phyloP scores from a whole-genome alignment of 2,329 filamentous ascomycete genomes.

The Colletotrichum tanaceti region DNA sequence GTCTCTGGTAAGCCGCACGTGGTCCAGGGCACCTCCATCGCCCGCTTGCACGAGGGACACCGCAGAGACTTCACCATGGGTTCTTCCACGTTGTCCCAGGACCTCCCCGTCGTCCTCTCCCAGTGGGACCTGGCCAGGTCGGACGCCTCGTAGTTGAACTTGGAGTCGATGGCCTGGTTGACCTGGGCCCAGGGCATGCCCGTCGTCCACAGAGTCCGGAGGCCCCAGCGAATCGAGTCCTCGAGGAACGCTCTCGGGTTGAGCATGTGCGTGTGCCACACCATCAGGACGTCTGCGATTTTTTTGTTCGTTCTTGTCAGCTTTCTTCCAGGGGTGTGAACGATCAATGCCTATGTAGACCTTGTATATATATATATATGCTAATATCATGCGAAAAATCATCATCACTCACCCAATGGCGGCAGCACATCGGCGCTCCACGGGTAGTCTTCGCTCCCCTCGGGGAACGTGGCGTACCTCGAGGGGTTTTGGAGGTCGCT shows the following conservation, averaged over 20 bases:
- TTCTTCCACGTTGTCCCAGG: slow-evolving; percentile 72
- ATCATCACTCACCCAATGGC: slow-evolving; percentile 64
- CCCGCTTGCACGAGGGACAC: slow-evolving; percentile 66
- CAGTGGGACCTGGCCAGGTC: slow-evolving; percentile 60
- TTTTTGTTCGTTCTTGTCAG: too few species aligned
- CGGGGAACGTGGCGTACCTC: slow-evolving; percentile 51
- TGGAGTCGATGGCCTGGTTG: slow-evolving; percentile 66
- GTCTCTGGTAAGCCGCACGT: slow-evolving; percentile 53
- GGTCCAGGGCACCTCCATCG: slow-evolving; percentile 69
- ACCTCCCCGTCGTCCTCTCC: slow-evolving; percentile 57
- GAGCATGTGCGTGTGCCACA: slow-evolving; percentile 83
- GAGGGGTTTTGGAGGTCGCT: slow-evolving; percentile 25
- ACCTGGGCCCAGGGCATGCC: slow-evolving; percentile 75
- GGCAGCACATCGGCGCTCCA: slow-evolving; percentile 62
- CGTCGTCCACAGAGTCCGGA: slow-evolving; percentile 67
- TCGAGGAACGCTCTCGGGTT: slow-evolving; percentile 81
- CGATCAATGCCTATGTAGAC: too few species aligned
- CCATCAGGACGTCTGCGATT: slow-evolving; percentile 75
- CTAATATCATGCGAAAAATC: slow-evolving; percentile 14
- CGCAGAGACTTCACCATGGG: slow-evolving; percentile 57
- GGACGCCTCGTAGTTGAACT: slow-evolving; percentile 67
- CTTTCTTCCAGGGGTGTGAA: too few species aligned
- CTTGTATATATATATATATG: too few species aligned
- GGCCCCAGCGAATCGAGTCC: slow-evolving; percentile 72
- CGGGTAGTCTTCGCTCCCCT: slow-evolving; percentile 42